Evolutionary conservation across 2,329 filamentous ascomycete genomes (phyloP).

Genomic region (Botrytis pseudocinerea): DNA sequence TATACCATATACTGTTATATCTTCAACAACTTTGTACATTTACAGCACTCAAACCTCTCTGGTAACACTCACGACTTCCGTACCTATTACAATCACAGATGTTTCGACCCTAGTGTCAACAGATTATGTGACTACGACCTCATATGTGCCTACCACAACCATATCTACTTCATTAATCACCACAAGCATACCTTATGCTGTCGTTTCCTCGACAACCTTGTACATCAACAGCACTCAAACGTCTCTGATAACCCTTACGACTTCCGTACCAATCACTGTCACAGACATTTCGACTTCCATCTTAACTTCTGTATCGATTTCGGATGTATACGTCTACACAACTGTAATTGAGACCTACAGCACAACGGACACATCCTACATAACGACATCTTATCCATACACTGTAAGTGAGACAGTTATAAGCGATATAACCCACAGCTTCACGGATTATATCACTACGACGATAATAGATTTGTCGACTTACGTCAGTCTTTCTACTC

Average conservation of each 20-base stretch:
- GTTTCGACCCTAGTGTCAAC: conserved; percentile 18
- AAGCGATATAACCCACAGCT: conserved; percentile 8
- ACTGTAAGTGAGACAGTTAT: conserved; percentile 18
- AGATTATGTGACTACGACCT: background rate
- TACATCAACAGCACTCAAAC: conserved; percentile 13
- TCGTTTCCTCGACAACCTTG: conserved; percentile 12
- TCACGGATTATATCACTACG: conserved; percentile 11
- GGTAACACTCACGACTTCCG: background rate
- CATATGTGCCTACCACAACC: conserved; percentile 1
- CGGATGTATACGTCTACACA: conserved; percentile 14
- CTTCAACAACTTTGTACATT: conserved; percentile 12
- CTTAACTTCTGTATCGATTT: conserved; percentile 17
- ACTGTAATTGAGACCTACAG: conserved; percentile 11
- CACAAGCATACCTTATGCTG: conserved; percentile 13
- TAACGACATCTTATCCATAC: conserved; percentile 23
- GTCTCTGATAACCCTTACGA: background rate
- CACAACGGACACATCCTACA: conserved; percentile 7
- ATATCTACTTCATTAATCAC: background rate
- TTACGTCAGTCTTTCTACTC: conserved; percentile 7
- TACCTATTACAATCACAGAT: conserved; percentile 6
- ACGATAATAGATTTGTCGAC: background rate
- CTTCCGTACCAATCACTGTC: conserved; percentile 8
- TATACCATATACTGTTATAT: conserved; percentile 17
- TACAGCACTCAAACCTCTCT: conserved; percentile 10
- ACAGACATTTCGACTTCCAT: conserved; percentile 7